These are phyloP conservation scores for Tulasnella sp. DNA, from an alignment of 768 basidiomycete genomes.

Conservation along the genomic window DNA sequence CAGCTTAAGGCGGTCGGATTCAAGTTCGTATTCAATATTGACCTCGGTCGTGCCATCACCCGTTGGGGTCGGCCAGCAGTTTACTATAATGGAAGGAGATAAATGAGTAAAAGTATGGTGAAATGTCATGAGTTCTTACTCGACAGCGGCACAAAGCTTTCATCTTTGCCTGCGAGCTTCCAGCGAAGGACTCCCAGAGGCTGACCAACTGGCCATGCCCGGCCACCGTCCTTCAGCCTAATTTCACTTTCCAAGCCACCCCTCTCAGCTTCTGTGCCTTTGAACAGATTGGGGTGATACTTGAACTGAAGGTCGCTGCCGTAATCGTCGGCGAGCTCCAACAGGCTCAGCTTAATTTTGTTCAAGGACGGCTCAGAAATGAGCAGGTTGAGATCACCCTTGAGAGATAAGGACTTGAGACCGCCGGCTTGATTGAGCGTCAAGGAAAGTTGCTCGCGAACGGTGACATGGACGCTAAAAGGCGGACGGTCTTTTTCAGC, in stretches of 20 bases:
- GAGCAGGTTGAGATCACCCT: conserved; percentile 79
- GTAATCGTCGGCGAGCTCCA: conserved; percentile 50
- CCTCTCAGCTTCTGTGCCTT: conserved; percentile 43
- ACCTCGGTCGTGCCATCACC: conserved; percentile 92
- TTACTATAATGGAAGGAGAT: conserved; percentile 53
- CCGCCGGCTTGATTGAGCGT: conserved; percentile 88
- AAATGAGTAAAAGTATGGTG: background rate
- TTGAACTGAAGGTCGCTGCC: conserved; percentile 79
- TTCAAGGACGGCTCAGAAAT: conserved; percentile 73
- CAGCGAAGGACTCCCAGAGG: conserved; percentile 86
- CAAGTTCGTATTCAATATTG: conserved; percentile 95
- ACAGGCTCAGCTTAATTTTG: conserved; percentile 65
- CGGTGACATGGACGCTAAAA: conserved; percentile 73
- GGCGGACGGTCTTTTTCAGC: background rate
- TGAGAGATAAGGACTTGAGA: conserved; percentile 81
- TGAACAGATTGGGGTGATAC: conserved; percentile 88
- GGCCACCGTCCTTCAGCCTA: conserved; percentile 76
- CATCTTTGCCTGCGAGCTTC: conserved; percentile 87
- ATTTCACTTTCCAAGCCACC: conserved; percentile 52
- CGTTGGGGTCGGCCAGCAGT: conserved; percentile 92
- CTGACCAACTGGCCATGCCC: conserved; percentile 84
- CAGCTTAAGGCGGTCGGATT: conserved; percentile 72
- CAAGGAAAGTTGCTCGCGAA: conserved; percentile 79
- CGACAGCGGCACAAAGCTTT: conserved; percentile 84
- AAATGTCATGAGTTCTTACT: conserved; percentile 55